phyloP scores from a whole-genome alignment of 805 yeast species.

The Wilhelminamyces savonicus region DNA sequence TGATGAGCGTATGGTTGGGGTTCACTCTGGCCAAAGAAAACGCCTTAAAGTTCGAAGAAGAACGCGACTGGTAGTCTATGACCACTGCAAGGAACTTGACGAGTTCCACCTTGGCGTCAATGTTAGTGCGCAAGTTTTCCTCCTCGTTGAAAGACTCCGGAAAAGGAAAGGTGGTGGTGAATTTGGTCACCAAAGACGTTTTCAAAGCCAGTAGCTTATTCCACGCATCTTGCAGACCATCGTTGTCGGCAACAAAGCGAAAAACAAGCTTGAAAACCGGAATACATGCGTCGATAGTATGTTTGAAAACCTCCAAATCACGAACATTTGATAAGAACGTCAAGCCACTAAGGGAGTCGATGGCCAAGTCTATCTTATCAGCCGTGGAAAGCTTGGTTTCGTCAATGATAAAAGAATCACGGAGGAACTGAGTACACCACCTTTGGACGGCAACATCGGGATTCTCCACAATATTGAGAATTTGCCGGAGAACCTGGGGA shows the following conservation, averaged over 20 bases:
- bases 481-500: conserved; percentile 39
- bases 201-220: conserved; percentile 48
- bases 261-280: conserved; percentile 41
- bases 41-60: conserved; percentile 28
- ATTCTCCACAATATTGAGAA: conserved; percentile 29
- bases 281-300: conserved; percentile 29
- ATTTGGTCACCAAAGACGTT: conserved; percentile 50
- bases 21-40: conserved; percentile 47
- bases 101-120: conserved; percentile 62
- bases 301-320: conserved; percentile 24
- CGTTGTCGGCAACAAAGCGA: conserved; percentile 39
- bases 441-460: conserved; percentile 27
- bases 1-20: conserved; percentile 60
- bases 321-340: conserved; percentile 18
- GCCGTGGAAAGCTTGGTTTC: conserved; percentile 17
- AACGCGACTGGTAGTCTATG: conserved; percentile 39
- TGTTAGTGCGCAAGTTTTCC: conserved; percentile 42
- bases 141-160: conserved; percentile 41
- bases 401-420: conserved; percentile 27
- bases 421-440: conserved; percentile 37
- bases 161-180: conserved; percentile 53
- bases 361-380: conserved; percentile 33
- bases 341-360: conserved; percentile 32
- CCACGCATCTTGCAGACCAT: conserved; percentile 49
- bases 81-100: conserved; percentile 56